Percentiles rank a stretch among this genome's conserved stretches.
phyloP scores from a whole-genome alignment of 129 eudicot species.

The Escallonia rubra region DNA sequence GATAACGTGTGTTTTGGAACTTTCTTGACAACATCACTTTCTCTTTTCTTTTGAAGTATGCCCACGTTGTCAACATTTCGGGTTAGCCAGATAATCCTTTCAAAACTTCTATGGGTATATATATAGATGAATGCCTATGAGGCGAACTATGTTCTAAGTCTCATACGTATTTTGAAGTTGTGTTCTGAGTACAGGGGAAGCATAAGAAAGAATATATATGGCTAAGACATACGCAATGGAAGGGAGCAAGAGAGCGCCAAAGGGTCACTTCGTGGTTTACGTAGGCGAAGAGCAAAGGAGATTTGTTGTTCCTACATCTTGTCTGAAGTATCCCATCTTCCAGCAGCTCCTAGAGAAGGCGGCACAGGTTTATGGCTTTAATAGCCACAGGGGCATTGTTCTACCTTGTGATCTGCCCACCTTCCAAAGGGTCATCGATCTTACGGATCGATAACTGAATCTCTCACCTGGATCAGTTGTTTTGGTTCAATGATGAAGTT shows the following conservation, averaged over 20 bases:
- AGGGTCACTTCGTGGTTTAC: slow-evolving; percentile 38
- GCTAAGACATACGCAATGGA: neutral
- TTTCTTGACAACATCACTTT: too few species aligned
- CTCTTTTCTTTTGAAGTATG: too few species aligned
- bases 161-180: neutral
- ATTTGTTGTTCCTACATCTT: slow-evolving; percentile 29
- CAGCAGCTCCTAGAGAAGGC: slow-evolving; percentile 26
- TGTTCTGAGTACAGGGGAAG: neutral
- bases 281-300: slow-evolving; percentile 29
- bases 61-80: neutral
- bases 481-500: too few species aligned
- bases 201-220: neutral
- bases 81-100: neutral
- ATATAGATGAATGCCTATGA: neutral
- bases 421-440: slow-evolving; percentile 4
- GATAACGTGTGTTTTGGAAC: too few species aligned
- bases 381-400: slow-evolving; percentile 21
- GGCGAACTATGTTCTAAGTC: neutral
- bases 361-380: slow-evolving; percentile 39
- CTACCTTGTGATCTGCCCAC: slow-evolving; percentile 38
- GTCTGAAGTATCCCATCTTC: slow-evolving; percentile 24
- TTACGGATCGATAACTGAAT: neutral
- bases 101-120: neutral
- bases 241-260: slow-evolving; percentile 20
- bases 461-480: neutral